These are phyloP conservation scores for Kwoniella botswanensis DNA, from an alignment of 768 basidiomycete species.

Conservation along the genomic window DNA sequence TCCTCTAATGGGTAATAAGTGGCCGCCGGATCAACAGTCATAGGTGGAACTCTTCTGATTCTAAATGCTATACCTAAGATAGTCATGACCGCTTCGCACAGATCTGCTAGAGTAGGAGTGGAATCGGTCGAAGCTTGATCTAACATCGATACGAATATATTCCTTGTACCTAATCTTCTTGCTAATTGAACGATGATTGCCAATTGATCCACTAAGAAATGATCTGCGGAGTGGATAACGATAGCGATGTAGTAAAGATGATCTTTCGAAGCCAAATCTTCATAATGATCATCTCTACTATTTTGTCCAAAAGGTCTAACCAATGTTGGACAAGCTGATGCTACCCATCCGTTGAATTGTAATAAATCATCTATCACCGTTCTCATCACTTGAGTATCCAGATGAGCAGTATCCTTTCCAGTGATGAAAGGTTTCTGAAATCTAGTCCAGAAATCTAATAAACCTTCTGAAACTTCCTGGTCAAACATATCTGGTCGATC, in stretches of 20 bases:
- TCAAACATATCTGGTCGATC: slow-evolving; percentile 77
- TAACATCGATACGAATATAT: slow-evolving; percentile 96
- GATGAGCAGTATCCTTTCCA: slow-evolving; percentile 79
- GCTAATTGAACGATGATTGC: slow-evolving; percentile 97
- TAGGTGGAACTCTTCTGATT: slow-evolving; percentile 85
- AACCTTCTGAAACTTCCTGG: slow-evolving; percentile 74
- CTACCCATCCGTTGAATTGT: slow-evolving; percentile 98
- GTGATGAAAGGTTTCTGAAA: slow-evolving; percentile 90
- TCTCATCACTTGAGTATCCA: slow-evolving; percentile 87
- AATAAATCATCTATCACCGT: slow-evolving; percentile 89
- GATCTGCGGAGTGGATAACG: slow-evolving; percentile 96
- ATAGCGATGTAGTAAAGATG: slow-evolving; percentile 93
- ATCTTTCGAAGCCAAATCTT: slow-evolving; percentile 80
- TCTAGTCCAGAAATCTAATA: slow-evolving; percentile 85
- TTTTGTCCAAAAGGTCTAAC: slow-evolving; percentile 94
- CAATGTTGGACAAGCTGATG: slow-evolving; percentile 89
- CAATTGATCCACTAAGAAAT: slow-evolving; percentile 97
- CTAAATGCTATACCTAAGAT: slow-evolving; percentile 91
- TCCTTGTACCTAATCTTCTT: slow-evolving; percentile 81
- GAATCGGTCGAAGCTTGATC: slow-evolving; percentile 96
- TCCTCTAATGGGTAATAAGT: slow-evolving; percentile 97
- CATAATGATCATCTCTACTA: slow-evolving; percentile 80
- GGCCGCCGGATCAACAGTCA: slow-evolving; percentile 84
- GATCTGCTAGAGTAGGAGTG: slow-evolving; percentile 88
- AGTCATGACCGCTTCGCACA: slow-evolving; percentile 93